These are phyloP conservation scores for Eragrostis nindensis DNA, from an alignment of 176 grass and related monocot species.

Conservation along the genomic window DNA sequence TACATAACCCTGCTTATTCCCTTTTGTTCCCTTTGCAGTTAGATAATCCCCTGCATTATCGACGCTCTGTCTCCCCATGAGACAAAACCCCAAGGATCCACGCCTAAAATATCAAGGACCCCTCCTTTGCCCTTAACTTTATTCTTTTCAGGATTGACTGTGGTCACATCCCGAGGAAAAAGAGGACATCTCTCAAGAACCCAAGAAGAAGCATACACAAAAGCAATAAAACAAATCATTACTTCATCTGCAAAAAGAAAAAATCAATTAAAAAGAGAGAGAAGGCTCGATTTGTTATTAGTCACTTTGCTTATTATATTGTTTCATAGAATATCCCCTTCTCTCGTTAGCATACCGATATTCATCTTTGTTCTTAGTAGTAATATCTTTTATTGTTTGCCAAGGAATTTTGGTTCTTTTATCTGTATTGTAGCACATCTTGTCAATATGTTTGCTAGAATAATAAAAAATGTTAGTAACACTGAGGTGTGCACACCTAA, in stretches of 20 bases:
- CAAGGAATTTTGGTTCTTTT: neutral
- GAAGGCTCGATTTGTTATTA: neutral
- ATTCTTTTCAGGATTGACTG: constrained; percentile 17
- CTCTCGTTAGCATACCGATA: neutral
- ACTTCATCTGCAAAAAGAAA: neutral
- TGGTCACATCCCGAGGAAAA: constrained; percentile 18
- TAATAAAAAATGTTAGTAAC: neutral
- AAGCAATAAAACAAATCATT: neutral
- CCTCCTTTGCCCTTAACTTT: neutral
- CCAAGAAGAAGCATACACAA: neutral
- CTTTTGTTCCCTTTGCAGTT: constrained; percentile 12
- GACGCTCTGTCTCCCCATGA: constrained; percentile 12
- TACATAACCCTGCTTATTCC: neutral
- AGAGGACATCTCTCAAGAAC: neutral
- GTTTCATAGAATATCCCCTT: neutral
- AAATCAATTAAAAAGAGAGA: neutral
- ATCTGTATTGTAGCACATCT: neutral
- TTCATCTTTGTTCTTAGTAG: neutral
- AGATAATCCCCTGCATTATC: constrained; percentile 33
- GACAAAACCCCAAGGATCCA: constrained; percentile 36
- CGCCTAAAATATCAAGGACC: neutral
- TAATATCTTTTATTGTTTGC: neutral
- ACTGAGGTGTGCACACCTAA: neutral
- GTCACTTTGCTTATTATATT: neutral
- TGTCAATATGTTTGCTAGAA: neutral